These are phyloP conservation scores for Suillus alpinus DNA, from an alignment of 768 basidiomycete species.

Conservation along the genomic window DNA sequence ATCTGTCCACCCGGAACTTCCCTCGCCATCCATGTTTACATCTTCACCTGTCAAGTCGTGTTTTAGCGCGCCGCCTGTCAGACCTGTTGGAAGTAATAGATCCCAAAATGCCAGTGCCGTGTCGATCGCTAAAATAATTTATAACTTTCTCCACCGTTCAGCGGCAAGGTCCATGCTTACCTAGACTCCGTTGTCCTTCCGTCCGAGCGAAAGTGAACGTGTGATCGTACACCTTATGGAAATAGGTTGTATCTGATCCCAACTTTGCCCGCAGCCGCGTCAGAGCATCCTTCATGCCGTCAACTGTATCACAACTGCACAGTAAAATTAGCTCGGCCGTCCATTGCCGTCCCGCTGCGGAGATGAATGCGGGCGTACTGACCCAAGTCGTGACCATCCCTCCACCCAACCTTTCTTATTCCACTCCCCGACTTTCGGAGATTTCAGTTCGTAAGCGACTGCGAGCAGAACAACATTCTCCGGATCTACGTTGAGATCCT, in stretches of 20 bases:
- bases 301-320: conserved; percentile 61
- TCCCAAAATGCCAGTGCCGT: conserved; percentile 76
- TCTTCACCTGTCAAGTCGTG: conserved; percentile 43
- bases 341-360: conserved; percentile 8
- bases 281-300: conserved; percentile 58
- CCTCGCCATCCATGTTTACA: conserved; percentile 42
- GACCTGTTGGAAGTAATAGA: conserved; percentile 71
- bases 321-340: not conserved
- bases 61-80: conserved; percentile 62
- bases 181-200: conserved; percentile 78
- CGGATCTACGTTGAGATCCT: conserved; percentile 65
- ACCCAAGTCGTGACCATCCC: conserved; percentile 78
- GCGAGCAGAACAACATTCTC: conserved; percentile 83
- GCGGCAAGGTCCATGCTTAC: conserved; percentile 35
- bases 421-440: conserved; percentile 73
- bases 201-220: conserved; percentile 78
- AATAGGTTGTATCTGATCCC: conserved; percentile 63
- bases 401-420: conserved; percentile 68
- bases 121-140: conserved; percentile 49
- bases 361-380: conserved; percentile 22
- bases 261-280: conserved; percentile 55
- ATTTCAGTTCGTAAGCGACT: conserved; percentile 78
- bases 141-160: not conserved
- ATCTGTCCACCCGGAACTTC: conserved; percentile 55
- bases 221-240: conserved; percentile 73